Evolutionary conservation across 2,329 filamentous ascomycete species (phyloP), one percentile per base, ranked within the genome.

Genomic region (Fusarium nematophilum): DNA sequence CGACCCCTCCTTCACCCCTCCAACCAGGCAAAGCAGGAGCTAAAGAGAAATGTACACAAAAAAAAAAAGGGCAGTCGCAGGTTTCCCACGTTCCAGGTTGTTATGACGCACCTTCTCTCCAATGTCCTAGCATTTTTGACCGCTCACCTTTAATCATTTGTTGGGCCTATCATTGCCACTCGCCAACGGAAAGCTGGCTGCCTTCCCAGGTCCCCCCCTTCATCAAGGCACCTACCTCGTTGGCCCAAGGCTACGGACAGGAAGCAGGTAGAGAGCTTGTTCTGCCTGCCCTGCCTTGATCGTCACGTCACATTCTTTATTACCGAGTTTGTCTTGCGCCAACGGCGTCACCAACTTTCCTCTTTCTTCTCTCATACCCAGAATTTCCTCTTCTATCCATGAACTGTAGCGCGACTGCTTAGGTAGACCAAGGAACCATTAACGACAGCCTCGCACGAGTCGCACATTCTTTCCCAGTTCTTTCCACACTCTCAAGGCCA

Each of bases 1-100:
- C 7, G 46, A 65, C 64, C 61, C 66, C 66, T 60, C 59, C 53
- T 52, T 67, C 57, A 67, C 65, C 67, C 67, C 67, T 69, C 65
- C 66, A 62, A 67, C 66, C 57, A 61, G 53, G 39, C 21, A 53
- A 40, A 13, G 29, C 39, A 34, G 30, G 25, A 30, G 30, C 47
- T 14, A 33, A 31, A 44, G 39, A 23, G 15, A 49, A 64, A 51
- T 54, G 62, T 67, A 66, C 59, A 67, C 53, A 66, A 40, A 62
- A 48, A 65, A 58, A 62, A 60, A 58, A 61, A 62, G 43, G 56
- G 47, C 55, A 58, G 36, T 54, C 53, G 43, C 39, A 17, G 63
- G 33, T 49, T 64, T 53, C 26, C 30, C 29, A 31, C 34, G 31
- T 33, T 29, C 37, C 33, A 48, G 18, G 45, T 44, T 68, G 65